These are phyloP conservation scores for Plectosphaerella cucumerina DNA, from an alignment of 2,329 filamentous ascomycete species.

Conservation along the genomic window DNA sequence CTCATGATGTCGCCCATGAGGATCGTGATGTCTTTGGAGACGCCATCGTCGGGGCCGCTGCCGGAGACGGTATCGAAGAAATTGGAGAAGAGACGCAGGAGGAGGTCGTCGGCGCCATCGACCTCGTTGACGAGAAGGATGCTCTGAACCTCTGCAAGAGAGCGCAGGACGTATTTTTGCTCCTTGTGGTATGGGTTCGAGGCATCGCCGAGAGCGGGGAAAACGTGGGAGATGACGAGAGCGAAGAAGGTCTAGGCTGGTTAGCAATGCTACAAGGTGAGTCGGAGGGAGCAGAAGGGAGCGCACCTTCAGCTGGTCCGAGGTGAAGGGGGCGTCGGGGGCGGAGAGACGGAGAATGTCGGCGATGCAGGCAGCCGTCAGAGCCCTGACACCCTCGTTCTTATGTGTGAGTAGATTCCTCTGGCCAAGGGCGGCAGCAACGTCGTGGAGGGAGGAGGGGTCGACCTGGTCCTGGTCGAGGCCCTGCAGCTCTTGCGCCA, in stretches of 20 bases:
- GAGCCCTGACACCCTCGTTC: constrained; percentile 89
- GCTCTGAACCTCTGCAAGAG: constrained; percentile 89
- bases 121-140: constrained; percentile 89
- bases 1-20: constrained; percentile 84
- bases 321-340: constrained; percentile 90
- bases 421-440: constrained; percentile 80
- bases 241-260: constrained; percentile 80
- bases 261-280: neutral
- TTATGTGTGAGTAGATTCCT: constrained; percentile 84
- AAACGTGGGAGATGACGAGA: constrained; percentile 76
- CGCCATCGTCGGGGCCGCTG: constrained; percentile 69
- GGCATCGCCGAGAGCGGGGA: constrained; percentile 82
- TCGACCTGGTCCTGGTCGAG: constrained; percentile 86
- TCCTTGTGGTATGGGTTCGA: constrained; percentile 88
- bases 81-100: constrained; percentile 76
- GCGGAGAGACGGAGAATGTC: constrained; percentile 92
- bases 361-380: constrained; percentile 82
- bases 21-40: constrained; percentile 90
- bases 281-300: neutral
- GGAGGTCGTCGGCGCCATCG: constrained; percentile 72
- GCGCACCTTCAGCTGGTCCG: constrained; percentile 80
- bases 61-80: constrained; percentile 91
- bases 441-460: constrained; percentile 74
- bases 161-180: constrained; percentile 86
- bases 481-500: constrained; percentile 77